Percentiles rank a stretch among this genome's conserved stretches.
These are phyloP conservation scores for Trametes hirsuta DNA, from an alignment of 1,284 basidiomycete species.

Conservation along the genomic window DNA sequence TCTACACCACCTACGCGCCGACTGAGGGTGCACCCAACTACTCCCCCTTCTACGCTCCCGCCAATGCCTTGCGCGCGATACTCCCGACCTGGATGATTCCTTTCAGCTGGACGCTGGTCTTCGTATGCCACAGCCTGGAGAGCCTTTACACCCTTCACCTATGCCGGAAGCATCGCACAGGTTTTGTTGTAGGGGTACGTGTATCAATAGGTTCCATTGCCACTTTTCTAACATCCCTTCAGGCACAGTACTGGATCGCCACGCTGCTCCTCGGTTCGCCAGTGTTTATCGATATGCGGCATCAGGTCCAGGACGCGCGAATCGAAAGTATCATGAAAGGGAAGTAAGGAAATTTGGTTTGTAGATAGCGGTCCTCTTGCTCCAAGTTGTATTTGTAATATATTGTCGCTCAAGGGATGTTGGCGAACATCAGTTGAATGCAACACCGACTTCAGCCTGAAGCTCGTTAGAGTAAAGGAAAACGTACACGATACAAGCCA, in stretches of 20 bases:
- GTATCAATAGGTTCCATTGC: not conserved
- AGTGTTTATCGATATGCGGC: conserved; percentile 53
- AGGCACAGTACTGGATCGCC: conserved; percentile 55
- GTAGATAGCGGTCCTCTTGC: not conserved
- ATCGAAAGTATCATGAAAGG: conserved; percentile 78
- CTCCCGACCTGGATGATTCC: conserved; percentile 29
- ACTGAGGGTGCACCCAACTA: conserved; percentile 22
- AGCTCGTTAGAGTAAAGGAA: not conserved
- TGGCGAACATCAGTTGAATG: not conserved
- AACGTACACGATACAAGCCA: conserved; percentile 1
- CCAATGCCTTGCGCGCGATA: conserved; percentile 13
- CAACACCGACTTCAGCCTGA: not conserved
- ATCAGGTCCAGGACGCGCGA: conserved; percentile 61
- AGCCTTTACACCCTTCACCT: conserved; percentile 54
- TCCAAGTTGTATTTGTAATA: not conserved
- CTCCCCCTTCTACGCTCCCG: conserved; percentile 26
- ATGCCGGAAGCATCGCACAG: conserved; percentile 60
- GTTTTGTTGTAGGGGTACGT: conserved; percentile 56
- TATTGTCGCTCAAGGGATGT: not conserved
- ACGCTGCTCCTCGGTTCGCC: conserved; percentile 58
- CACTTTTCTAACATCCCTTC: not conserved
- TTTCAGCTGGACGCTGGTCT: conserved; percentile 36
- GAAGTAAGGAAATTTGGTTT: conserved; percentile 18
- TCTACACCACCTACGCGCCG: conserved; percentile 47
- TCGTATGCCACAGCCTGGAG: conserved; percentile 51